Base-by-base conservation (phyloP, 2,329 filamentous ascomycete species). In the Aspergillus udagawae region DNA sequence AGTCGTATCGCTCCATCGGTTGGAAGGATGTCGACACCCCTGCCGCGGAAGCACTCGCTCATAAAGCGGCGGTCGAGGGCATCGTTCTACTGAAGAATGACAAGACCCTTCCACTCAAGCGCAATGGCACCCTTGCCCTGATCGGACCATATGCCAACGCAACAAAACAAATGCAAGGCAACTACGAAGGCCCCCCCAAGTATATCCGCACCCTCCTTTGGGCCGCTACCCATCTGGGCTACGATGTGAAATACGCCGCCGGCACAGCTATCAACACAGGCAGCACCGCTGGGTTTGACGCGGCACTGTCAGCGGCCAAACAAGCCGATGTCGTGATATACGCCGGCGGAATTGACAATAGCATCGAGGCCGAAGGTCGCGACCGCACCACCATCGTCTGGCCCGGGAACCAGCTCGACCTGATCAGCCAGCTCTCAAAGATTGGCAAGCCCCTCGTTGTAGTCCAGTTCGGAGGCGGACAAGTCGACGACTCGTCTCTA, bases 81-180 rank as follows among this genome's bases (percentile, higher is more conserved):
- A 76, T 79, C 51, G 65, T 75, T 45, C 63, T 82, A 55, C 69
- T 82, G 20, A 82, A 82, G 67, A 82, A 82, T 59, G 76, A 81
- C 52, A 73, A 74, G 4, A 62, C 70, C 0, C 68, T 82, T 1
- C 80, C 79, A 1, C 60, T 81, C 10, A 67, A 70, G 35, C 62
- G 56, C n/a, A 70, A 70, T 10, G 67, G 57, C 10, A 60, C 44
- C 2, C 72, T 86, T 1, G 82, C 80, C 0, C 69, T 86, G 51
- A 73, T 86, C 17, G 83, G 83, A 3, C 77, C 76, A 54, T 85
- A 81, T 74, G 82, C 81, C 2, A 82, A 82, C 52, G 80, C 80
- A 7, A 81, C 80, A 0, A 73, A 70, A 3, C 77, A 83, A 58
- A 79, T 86, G 73, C 80, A 81, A 50, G 83, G 83, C 2, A 82